Base-by-base conservation (phyloP, 768 basidiomycete species). In the Lactarius tabidus region DNA sequence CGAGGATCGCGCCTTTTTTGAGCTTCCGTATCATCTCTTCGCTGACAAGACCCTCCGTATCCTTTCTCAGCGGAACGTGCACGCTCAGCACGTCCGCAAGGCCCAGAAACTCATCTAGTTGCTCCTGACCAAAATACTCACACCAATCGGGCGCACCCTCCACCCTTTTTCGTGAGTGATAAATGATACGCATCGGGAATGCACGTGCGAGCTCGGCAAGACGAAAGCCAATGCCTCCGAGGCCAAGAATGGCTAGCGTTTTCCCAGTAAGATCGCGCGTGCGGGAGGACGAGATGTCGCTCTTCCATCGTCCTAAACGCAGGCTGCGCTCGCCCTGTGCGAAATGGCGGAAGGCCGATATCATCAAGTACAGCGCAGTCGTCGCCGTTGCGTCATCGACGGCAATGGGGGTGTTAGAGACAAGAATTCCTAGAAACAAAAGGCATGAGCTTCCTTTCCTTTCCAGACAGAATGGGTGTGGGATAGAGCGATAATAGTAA, bases 321-420 rank as follows among this genome's bases (percentile, higher is more conserved):
- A 88, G 74, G 58, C 81, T 78, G 15, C 77, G 76, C 74, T 93
- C 91, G 4, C 82, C 83, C 55, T 81, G 74, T 12, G 89, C 82
- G 73, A 84, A 95, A 67, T 90, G 87, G 51, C 91, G 86, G 53
- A 91, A 73, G 41, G 88, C 82, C 26, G 91, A 88, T 70, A 95
- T 82, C 68, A 95, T 75, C 57, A 96, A 85, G 74, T 89, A 94
- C 36, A 95, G 77, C 0, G 90, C 93, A 0, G 91, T 92, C 1
- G 93, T 95, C 0, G 94, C 95, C 1, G 93, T 95, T 12, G 89
- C 93, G 68, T 95, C 91, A 75, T 95, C 87, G 57, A 96, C 94
- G 4, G 92, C 91, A 17, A 88, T 86, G 1, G 94, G 93, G 1
- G 93, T 95, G 73, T 95, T 94, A 10, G 94, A 93, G 26, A 95